Evolutionary conservation across 257 asterid species (phyloP), one percentile per base, ranked within the genome.

Genomic region (Verbascum thapsus): DNA sequence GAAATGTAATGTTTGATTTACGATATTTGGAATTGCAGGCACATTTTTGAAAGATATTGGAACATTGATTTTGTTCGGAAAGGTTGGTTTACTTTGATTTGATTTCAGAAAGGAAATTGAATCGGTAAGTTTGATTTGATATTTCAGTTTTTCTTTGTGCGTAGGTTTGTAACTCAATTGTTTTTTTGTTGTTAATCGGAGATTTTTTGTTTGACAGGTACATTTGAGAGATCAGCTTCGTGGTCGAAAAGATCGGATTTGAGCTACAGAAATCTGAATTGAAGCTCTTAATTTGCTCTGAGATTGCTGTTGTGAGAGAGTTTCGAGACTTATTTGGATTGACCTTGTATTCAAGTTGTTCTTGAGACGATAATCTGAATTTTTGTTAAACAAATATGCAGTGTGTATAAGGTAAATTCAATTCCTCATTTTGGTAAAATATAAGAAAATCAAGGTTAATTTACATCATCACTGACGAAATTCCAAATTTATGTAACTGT

Each of bases 381-480:
- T 56, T n/a, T 48, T 63, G 53, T 37, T n/a, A 19, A 20, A 47
- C 26, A n/a, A 2, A 49, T 48, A 47, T 30, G 48, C 74, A 5
- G 64, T 52, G 44, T 58, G 42, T n/a, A 11, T 17, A 58, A 75
- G 84, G 79, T 79, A n/a, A 64, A 44, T 61, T 72, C 32, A 34
- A 58, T 49, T 74, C 68, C 10, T 58, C 74, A 6, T 50, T 39
- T 17, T 16, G 3, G 23, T 10, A 32, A 9, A 47, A 30, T 61
- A 54, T 39, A 51, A 50, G 44, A 62, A n/a, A 19, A 53, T 52
- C 50, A 18, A 60, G 40, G 65, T 22, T 50, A 58, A 53, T 76
- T 49, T 66, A 61, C 61, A 30, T 63, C 64, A 12, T 53, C 16
- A 52, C 57, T 61, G 62, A 48, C 55, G 61, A 47, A 40, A 49